phyloP scores from a whole-genome alignment of 768 basidiomycete species.

The Trametes cubensis region DNA sequence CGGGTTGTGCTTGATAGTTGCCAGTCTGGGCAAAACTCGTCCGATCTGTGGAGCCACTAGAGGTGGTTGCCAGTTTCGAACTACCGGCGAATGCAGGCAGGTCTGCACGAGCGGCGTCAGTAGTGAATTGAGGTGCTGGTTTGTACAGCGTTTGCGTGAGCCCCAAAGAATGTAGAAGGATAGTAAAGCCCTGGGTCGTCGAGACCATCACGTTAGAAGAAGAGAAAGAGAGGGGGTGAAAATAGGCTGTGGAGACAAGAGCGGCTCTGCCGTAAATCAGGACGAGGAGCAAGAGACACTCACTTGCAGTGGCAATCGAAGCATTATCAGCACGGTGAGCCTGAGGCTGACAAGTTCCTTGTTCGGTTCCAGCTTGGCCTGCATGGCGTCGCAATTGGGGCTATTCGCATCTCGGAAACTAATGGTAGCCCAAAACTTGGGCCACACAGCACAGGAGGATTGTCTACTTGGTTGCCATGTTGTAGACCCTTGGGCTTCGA shows the following conservation, averaged over 20 bases:
- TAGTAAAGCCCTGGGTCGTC: slow-evolving; percentile 29
- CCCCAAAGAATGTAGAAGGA: slow-evolving; percentile 37
- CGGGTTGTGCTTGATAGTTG: not conserved
- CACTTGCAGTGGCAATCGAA: too few species aligned
- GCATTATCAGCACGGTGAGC: too few species aligned
- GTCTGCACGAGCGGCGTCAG: not conserved
- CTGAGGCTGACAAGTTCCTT: too few species aligned
- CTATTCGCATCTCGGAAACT: too few species aligned
- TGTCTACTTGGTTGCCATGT: not conserved
- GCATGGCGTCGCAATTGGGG: too few species aligned
- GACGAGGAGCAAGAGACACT: too few species aligned
- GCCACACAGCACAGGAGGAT: too few species aligned
- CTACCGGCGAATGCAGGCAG: not conserved
- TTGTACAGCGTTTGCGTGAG: slow-evolving; percentile 38
- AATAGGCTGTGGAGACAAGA: not conserved
- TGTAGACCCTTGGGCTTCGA: not conserved
- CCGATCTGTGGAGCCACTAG: not conserved
- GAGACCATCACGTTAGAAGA: slow-evolving; percentile 31
- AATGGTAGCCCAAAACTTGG: too few species aligned
- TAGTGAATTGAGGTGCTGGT: slow-evolving; percentile 24
- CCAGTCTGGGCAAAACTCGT: not conserved
- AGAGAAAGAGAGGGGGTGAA: not conserved
- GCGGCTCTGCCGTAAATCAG: not conserved
- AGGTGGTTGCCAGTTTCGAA: not conserved
- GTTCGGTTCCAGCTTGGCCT: too few species aligned